A percentile compares a stretch with the other conserved stretches of the same genome.
These are phyloP conservation scores for Phytophthora europaea DNA, from an alignment of 352 stramenopile species.

Conservation along the genomic window DNA sequence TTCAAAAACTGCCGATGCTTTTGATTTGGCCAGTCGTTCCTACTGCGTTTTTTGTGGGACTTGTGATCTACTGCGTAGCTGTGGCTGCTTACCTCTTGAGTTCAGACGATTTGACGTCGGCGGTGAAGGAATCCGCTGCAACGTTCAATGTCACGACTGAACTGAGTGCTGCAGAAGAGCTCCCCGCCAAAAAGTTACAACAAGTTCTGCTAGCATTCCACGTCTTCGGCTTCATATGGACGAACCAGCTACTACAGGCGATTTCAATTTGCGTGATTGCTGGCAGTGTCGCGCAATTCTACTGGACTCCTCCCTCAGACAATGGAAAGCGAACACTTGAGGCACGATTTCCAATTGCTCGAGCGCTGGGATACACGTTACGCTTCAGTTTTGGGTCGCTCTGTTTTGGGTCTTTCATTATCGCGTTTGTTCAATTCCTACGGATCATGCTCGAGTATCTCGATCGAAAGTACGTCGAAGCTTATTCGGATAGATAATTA, in stretches of 20 bases:
- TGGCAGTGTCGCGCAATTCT: constrained; percentile 92
- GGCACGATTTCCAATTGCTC: constrained; percentile 66
- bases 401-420: constrained; percentile 97
- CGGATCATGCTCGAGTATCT: constrained; percentile 95
- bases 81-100: constrained; percentile 73
- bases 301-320: constrained; percentile 82
- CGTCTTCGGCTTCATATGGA: constrained; percentile 98
- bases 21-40: constrained; percentile 72
- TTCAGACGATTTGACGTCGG: constrained; percentile 52
- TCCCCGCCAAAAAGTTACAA: constrained; percentile 58
- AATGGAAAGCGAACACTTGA: constrained; percentile 55
- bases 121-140: constrained; percentile 43
- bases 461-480: constrained; percentile 87
- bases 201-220: constrained; percentile 76
- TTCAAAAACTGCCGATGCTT: constrained; percentile 67
- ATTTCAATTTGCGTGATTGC: constrained; percentile 96
- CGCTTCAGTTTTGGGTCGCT: constrained; percentile 96
- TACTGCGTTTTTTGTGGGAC: constrained; percentile 58
- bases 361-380: constrained; percentile 67
- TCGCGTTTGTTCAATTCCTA: constrained; percentile 97
- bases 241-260: constrained; percentile 95
- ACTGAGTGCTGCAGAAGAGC: constrained; percentile 27
- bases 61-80: constrained; percentile 67
- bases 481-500: neutral
- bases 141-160: constrained; percentile 50